Evolutionary conservation across 2,329 filamentous ascomycete species (phyloP).

Genomic region (Gremmenia infestans): DNA sequence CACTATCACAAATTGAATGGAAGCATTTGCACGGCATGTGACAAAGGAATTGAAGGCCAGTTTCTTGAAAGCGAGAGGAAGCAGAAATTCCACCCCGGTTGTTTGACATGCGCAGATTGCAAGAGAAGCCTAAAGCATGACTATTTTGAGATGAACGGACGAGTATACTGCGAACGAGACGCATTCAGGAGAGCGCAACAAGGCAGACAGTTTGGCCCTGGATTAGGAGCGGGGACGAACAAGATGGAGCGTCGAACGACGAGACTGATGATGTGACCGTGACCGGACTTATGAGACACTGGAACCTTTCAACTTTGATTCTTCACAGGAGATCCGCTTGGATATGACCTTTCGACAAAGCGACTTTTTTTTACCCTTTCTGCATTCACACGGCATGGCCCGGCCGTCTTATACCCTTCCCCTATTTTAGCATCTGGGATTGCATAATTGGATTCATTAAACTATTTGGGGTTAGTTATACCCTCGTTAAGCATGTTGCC

Average conservation of each 20-base stretch:
- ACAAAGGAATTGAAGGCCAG: slow-evolving; percentile 84
- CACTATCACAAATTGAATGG: slow-evolving; percentile 92
- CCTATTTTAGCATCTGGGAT: slow-evolving; percentile 13
- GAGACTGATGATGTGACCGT: slow-evolving; percentile 41
- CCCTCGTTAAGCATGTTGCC: slow-evolving; percentile 4
- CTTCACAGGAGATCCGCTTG: neutral
- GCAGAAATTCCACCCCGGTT: slow-evolving; percentile 80
- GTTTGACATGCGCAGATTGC: slow-evolving; percentile 81
- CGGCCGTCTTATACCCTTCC: slow-evolving; percentile 18
- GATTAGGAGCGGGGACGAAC: slow-evolving; percentile 18
- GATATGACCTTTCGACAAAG: slow-evolving; percentile 1
- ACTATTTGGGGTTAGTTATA: slow-evolving; percentile 2
- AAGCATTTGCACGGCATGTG: slow-evolving; percentile 76
- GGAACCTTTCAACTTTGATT: neutral
- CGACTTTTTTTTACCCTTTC: slow-evolving; percentile 1
- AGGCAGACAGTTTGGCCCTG: slow-evolving; percentile 16
- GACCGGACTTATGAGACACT: slow-evolving; percentile 3
- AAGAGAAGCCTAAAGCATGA: slow-evolving; percentile 69
- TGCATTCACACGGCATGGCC: slow-evolving; percentile 16
- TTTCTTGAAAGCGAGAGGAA: slow-evolving; percentile 78
- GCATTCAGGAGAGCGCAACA: slow-evolving; percentile 44
- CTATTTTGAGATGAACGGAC: slow-evolving; percentile 83
- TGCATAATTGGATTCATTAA: slow-evolving; percentile 7
- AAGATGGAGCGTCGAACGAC: slow-evolving; percentile 44
- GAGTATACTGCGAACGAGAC: slow-evolving; percentile 81